Evolutionary conservation across 352 stramenopile species (phyloP), one percentile per base, ranked within the genome.

Genomic region (Phytophthora pisi): DNA sequence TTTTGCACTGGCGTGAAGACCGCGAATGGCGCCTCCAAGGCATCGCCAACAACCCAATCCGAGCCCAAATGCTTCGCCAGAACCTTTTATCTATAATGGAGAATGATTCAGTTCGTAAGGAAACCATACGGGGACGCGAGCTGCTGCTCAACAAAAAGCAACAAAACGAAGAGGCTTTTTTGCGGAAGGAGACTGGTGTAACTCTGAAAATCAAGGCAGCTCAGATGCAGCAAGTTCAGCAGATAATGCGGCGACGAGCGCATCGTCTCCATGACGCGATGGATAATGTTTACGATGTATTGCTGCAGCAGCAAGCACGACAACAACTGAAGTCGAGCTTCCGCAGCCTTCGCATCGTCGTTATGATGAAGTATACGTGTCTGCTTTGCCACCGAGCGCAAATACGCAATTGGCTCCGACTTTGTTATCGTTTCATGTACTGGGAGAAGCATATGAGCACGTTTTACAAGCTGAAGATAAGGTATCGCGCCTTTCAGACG

Each of bases 261-360:
- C 77, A 83, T 52, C 79, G 74, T 28, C 69, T 91, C 36, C 79
- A 91, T 66, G 81, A 91, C 53, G 76, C 63, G n/a, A 79, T 91
- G 6, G 82, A 89, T 56, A 81, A 81, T 46, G 72, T 87, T 4
- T 91, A 81, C 23, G 77, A 88, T 28, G 69, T 80, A n/a, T 56
- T 91, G 18, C 57, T 81, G 23, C 43, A 76, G 16, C 78, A 88
- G 61, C 67, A 82, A 46, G 74, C 65, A 49, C 55, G 45, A 16
- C 64, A 74, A 24, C 68, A 86, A 50, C 47, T 89, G 0, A 84
- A 74, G 20, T 88, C 81, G 5, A 89, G 77, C 24, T 91, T 91
- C 26, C 81, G 81, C 6, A 81, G 72, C 30, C 61, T 91, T 0
- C 77, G 82, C 10, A 64, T 86, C 5, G 57, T 80, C 24, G 68